These are phyloP conservation scores for Wickerhamiella brachini DNA, from an alignment of 805 yeast genomes.

Conservation along the genomic window DNA sequence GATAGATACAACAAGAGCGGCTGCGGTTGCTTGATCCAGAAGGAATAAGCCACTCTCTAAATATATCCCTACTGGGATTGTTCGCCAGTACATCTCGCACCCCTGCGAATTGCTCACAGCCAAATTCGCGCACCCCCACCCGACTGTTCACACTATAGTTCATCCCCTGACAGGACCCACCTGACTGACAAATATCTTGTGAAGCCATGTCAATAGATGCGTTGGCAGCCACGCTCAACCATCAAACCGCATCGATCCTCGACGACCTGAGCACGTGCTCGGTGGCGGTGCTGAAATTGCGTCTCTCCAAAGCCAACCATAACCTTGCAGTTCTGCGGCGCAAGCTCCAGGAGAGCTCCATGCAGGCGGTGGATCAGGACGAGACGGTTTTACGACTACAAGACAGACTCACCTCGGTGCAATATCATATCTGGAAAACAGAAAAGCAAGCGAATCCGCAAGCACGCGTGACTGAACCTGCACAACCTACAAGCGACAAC, in stretches of 20 bases:
- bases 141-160: too few species aligned
- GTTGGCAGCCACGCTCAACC: neutral
- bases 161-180: neutral
- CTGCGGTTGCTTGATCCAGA: neutral
- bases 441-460: neutral
- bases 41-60: too few species aligned
- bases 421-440: neutral
- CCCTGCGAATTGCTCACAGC: too few species aligned
- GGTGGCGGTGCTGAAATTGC: neutral
- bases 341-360: neutral
- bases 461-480: neutral
- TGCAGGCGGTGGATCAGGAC: neutral
- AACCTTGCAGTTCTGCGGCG: neutral
- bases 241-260: neutral
- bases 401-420: slow-evolving; percentile 5
- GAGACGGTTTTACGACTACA: slow-evolving; percentile 1
- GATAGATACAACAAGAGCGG: neutral
- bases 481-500: neutral
- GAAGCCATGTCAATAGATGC: neutral
- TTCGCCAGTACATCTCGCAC: too few species aligned
- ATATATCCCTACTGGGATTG: too few species aligned
- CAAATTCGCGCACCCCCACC: too few species aligned
- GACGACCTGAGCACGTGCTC: neutral
- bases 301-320: neutral
- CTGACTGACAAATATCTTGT: neutral